A percentile compares a stretch with the other conserved stretches of the same genome.
phyloP scores from a whole-genome alignment of 768 basidiomycete species.

The Leccinum fibrillosum region DNA sequence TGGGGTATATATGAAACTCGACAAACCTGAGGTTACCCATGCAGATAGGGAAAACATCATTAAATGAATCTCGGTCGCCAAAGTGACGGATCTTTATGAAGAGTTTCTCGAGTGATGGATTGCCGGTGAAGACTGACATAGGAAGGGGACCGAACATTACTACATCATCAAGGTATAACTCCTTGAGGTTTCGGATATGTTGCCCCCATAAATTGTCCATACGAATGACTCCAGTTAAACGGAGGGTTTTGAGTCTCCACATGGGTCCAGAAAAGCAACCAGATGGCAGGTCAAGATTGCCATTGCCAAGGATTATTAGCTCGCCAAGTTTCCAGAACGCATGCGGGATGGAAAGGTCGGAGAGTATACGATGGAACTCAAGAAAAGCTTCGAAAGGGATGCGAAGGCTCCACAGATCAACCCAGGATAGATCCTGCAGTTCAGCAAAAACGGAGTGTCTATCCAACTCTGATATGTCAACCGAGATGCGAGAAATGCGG shows the following conservation, averaged over 20 bases:
- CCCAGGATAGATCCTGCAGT: constrained; percentile 27
- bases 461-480: constrained; percentile 21
- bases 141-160: neutral
- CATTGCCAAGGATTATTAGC: constrained; percentile 19
- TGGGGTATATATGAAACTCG: constrained; percentile 25
- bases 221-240: constrained; percentile 10
- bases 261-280: constrained; percentile 10
- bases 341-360: constrained; percentile 26
- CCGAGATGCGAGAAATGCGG: constrained; percentile 34
- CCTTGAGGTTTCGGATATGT: constrained; percentile 20
- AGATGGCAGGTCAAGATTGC: neutral
- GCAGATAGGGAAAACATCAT: neutral
- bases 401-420: constrained; percentile 19
- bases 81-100: neutral
- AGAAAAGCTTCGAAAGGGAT: constrained; percentile 9
- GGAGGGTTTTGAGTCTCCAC: constrained; percentile 27
- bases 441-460: constrained; percentile 9
- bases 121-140: constrained; percentile 13
- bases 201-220: constrained; percentile 16
- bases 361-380: constrained; percentile 28
- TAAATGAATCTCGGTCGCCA: neutral
- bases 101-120: constrained; percentile 26
- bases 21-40: constrained; percentile 37
- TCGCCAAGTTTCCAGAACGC: constrained; percentile 37
- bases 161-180: constrained; percentile 10